These are phyloP conservation scores for Epichloe brachyelytri DNA, from an alignment of 2,329 filamentous ascomycete species.

Conservation along the genomic window DNA sequence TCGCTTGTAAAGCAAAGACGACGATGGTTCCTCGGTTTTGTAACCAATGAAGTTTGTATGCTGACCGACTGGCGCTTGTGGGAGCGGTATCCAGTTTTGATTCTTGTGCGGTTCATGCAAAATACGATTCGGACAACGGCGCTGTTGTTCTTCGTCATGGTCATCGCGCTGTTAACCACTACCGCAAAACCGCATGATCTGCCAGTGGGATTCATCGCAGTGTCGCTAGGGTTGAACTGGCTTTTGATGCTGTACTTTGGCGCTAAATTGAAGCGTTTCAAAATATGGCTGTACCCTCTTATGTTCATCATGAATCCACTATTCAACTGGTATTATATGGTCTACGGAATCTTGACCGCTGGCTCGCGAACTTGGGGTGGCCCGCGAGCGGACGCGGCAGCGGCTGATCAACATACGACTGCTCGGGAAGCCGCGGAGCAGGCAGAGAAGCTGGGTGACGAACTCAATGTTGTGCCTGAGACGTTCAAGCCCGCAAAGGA, in stretches of 20 bases:
- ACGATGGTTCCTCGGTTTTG: constrained; percentile 93
- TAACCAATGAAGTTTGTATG: constrained; percentile 98
- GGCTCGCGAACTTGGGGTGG: constrained; percentile 94
- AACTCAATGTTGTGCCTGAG: constrained; percentile 79
- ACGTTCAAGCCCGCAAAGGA: constrained; percentile 57
- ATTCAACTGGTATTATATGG: constrained; percentile 98
- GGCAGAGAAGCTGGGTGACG: constrained; percentile 67
- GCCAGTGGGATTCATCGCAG: constrained; percentile 84
- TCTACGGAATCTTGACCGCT: constrained; percentile 90
- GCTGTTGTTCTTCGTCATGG: constrained; percentile 86
- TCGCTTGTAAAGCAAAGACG: constrained; percentile 88
- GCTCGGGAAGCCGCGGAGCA: constrained; percentile 74
- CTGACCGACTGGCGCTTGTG: constrained; percentile 86
- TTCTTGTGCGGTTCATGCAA: constrained; percentile 82
- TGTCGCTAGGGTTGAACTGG: constrained; percentile 90
- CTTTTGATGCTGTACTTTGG: constrained; percentile 94
- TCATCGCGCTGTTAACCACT: constrained; percentile 74
- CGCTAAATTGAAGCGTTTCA: constrained; percentile 72
- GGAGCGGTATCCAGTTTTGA: constrained; percentile 78
- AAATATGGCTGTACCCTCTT: constrained; percentile 86
- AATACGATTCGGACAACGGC: constrained; percentile 94
- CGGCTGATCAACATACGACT: constrained; percentile 62
- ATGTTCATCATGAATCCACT: constrained; percentile 96
- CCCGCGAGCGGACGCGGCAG: constrained; percentile 75
- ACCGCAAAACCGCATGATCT: constrained; percentile 65